Evolutionary conservation across 495 filamentous ascomycete species (phyloP), one percentile per base, ranked within the genome.

Genomic region (Penicillium turbatum): DNA sequence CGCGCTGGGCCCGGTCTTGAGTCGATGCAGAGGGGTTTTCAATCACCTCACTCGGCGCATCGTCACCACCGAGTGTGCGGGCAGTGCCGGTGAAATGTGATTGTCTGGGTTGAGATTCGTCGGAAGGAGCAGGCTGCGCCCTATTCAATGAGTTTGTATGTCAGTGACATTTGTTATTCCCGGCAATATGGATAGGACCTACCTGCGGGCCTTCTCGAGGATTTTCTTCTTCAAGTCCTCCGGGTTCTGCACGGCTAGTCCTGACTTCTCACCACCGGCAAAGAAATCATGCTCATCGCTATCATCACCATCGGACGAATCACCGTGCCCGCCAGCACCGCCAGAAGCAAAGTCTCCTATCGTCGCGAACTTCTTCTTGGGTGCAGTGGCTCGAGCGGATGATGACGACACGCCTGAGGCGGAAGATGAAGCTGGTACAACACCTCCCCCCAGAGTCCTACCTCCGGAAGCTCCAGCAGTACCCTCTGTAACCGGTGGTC

Each of bases 201-300:
- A 96, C 90, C 79, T 82, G 64, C 79, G 83, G 10, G 92, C 93
- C 59, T 88, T 87, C 57, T 90, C 83, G 17, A 98, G 72, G 48
- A 97, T 89, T 66, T 93, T 83, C 65, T 81, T 82, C 61, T 82
- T 82, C 13, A 86, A 72, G 53, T 86, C 87, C 46, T 81, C 76
- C 0, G 93, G 93, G 65, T 97, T 92, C 66, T 97, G 89, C 48
- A 98, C 91, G 3, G 93, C 95, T 27, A 97, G 72, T 6, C 92
- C 95, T 19, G 92, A 96, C 73, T 98, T 98, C 75, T 96, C 93
- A 40, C 93, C 93, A 46, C 93, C 93, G 7, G 93, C 87, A 67
- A 95, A 98, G 43, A 96, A 79, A 66, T 97, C 89, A 50, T 89
- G 82, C 6, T 86, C 82, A 31, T 78, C 75, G 21, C 83, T 73